Evolutionary conservation across 2,329 filamentous ascomycete genomes (phyloP), one percentile per base, ranked within the genome.

Genomic region (Alternaria gaisen): DNA sequence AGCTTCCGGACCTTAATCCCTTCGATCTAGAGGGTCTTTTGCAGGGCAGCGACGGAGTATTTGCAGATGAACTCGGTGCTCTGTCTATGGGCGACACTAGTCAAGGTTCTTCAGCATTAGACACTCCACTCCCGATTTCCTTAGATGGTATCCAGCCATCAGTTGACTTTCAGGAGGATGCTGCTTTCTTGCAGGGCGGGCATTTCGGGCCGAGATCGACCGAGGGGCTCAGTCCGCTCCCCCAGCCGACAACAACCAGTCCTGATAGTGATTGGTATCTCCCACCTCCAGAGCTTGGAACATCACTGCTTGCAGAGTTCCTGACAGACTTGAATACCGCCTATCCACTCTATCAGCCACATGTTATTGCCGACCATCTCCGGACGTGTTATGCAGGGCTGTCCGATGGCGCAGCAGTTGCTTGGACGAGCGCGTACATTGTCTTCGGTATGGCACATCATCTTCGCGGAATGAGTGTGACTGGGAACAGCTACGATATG

Each of bases 261-360:
- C 18, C 61, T 7, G 44, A 20, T 22, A 68, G 66, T 56, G 63
- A 72, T 12, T 57, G 55, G 12, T 71, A 66, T 41, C 64, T 73
- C 1, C 69, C 72, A n/a, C 50, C 62, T 5, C 71, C 69, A 2
- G 66, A 71, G 20, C 57, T 73, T 5, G 72, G 68, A 8, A 68
- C 67, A 3, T 63, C 67, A 14, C 44, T 75, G 20, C 66, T 73
- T 4, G 58, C 60, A 2, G 71, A 75, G 26, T 74, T 61, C 28
- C 57, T 73, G 6, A 66, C 69, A 3, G 69, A 75, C 52, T 66
- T 71, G 48, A 75, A 75, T 36, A 69, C 68, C 3, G 69, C 68
- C 0, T 66, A 51, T 20, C 66, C 70, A 16, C 60, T 75, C 3
- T 75, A 67, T 44, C 61, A 64, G 9, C 69, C 67, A 4, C 61